Base-by-base conservation (phyloP, 2,329 filamentous ascomycete genomes). In the Samsoniella hepiali region DNA sequence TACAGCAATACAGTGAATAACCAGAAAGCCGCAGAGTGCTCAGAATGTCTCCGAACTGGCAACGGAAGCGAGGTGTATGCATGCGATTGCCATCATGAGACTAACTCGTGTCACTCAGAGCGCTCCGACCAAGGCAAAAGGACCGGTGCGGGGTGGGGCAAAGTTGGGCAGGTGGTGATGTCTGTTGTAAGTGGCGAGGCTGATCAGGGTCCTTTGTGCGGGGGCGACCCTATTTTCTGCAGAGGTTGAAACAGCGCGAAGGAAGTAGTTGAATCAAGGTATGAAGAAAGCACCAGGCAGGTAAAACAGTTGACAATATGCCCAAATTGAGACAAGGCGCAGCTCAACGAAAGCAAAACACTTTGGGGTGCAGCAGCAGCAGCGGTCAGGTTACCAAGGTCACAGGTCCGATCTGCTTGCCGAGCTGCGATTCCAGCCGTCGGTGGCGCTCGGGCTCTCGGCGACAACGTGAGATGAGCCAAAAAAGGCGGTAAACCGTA, bases 141-240 rank as follows among this genome's bases (percentile, higher is more conserved):
- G 15, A 22, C 15, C 3, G 15, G 40, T 27, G 27, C 42, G 27
- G 34, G 13, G 57, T 42, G 57, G 47, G 58, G 5, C 47, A 22
- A 22, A 22, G 22, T 9, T 8, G 6, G 9, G 3, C 8, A 54
- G n/a, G 49, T 45, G 13, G 49, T 61, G 49, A 61, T 54, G 40
- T 17, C 13, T 34, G 49, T 5, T 55, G 31, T 32, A 44, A 36
- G 50, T 62, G 59, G 59, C 42, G 50, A 47, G 32, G 59, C 5
- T 42, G 38, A 62, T 62, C 59, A 62, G 59, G 59, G 59, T 62
- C 59, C 45, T 47, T 45, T 9, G 36, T 55, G 50, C 50, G 40
- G 50, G 22, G 50, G 50, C 50, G 40, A n/a, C 36, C 40, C 49
- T 42, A 34, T 55, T 47, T 55, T 44, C 2, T 17, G 22, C 40